Conservation (phyloP, 2,329 filamentous ascomycete species). For the Colletotrichum acutatum region DNA sequence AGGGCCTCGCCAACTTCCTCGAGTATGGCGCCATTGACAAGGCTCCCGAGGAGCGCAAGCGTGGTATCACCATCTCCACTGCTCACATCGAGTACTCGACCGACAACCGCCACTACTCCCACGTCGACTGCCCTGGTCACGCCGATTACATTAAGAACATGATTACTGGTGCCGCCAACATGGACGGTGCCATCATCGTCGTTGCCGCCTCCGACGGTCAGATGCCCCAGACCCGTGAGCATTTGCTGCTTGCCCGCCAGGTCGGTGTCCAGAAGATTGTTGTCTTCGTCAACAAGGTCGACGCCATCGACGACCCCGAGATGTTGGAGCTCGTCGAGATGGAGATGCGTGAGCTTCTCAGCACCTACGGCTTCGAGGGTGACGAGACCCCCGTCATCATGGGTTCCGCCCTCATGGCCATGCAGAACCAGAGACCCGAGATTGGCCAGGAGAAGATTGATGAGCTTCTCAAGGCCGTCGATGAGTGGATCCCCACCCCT, state of each 20-base stretch:
- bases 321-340: conserved; percentile 99
- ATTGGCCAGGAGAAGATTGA: conserved; percentile 91
- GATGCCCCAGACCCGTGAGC: conserved; percentile 99
- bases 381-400: conserved; percentile 98
- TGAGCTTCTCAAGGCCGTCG: conserved; percentile 88
- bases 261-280: conserved; percentile 98
- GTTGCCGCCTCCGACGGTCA: conserved; percentile 98
- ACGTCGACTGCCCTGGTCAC: conserved; percentile 99
- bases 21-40: conserved; percentile 99
- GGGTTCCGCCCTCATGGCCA: conserved; percentile 94
- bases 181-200: conserved; percentile 99
- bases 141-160: conserved; percentile 99
- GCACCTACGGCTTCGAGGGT: conserved; percentile 94
- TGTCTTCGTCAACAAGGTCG: conserved; percentile 99
- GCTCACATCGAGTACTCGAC: conserved; percentile 99
- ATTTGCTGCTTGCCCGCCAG: conserved; percentile 96
- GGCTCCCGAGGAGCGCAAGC: conserved; percentile 98
- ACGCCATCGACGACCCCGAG: conserved; percentile 96
- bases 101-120: conserved; percentile 94
- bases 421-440: conserved; percentile 87
- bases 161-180: conserved; percentile 99
- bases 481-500: conserved; percentile 96
- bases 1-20: conserved; percentile 93
- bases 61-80: conserved; percentile 99
- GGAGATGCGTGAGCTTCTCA: conserved; percentile 98